Percentiles rank a stretch among this genome's conserved stretches.
Conservation (phyloP, 73 alveolate species). For the Uronychia setigera region DNA sequence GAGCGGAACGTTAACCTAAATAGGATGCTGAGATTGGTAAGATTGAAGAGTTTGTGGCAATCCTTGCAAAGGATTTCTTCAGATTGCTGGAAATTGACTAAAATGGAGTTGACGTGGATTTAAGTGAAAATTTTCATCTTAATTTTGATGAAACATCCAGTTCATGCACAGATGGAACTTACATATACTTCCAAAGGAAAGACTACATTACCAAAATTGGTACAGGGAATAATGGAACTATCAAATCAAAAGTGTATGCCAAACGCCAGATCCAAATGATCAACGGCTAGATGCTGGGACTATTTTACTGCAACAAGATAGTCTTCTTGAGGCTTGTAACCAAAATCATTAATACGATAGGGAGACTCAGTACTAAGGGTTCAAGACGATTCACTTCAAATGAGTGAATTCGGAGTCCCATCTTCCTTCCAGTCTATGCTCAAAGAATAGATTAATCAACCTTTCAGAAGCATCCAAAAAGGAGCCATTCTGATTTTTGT, state of each 20-base stretch:
- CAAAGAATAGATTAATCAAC: not conserved
- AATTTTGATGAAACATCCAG: not conserved
- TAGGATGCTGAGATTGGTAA: not conserved
- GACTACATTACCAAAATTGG: not conserved
- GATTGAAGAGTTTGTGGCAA: not conserved
- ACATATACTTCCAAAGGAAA: not conserved
- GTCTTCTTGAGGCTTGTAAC: not conserved
- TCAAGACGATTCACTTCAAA: not conserved
- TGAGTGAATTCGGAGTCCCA: not conserved
- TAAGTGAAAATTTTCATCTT: not conserved
- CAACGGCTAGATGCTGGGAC: not conserved
- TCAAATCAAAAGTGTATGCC: not conserved
- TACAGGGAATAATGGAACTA: not conserved
- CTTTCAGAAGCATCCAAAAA: not conserved
- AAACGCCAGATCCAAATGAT: too few species aligned
- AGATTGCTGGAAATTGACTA: not conserved
- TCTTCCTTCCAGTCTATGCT: not conserved
- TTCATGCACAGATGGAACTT: not conserved
- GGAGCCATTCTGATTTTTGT: not conserved
- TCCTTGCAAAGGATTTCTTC: not conserved
- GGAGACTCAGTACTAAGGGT: not conserved
- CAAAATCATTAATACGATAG: too few species aligned
- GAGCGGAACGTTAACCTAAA: not conserved
- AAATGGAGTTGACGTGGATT: not conserved
- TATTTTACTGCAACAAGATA: not conserved